Conservation (phyloP, 2,329 filamentous ascomycete genomes). For the Epichloe baconii region DNA sequence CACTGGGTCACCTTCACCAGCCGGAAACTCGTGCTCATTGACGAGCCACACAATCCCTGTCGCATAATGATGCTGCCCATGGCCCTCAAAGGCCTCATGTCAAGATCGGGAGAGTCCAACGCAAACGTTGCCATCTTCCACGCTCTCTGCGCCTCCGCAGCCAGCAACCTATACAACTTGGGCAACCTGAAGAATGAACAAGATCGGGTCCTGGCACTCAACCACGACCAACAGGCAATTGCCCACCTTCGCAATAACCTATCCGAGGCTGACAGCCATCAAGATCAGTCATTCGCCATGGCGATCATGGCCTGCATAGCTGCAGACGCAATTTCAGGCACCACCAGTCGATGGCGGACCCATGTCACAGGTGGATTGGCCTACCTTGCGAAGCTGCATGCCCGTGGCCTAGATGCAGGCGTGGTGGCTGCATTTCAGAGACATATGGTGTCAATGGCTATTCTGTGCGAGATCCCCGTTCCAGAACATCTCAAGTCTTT, state of each 20-base stretch:
- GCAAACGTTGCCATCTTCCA: constrained; percentile 13
- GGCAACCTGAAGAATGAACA: constrained; percentile 11
- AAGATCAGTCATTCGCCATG: constrained; percentile 26
- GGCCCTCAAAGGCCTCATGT: constrained; percentile 12
- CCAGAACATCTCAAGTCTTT: constrained; percentile 9
- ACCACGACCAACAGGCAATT: constrained; percentile 13
- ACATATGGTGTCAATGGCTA: constrained; percentile 14
- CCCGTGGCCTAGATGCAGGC: constrained; percentile 6
- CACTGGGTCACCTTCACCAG: constrained; percentile 16
- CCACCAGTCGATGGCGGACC: constrained; percentile 11
- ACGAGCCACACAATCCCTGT: constrained; percentile 14
- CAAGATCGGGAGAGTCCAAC: constrained; percentile 8
- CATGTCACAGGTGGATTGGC: constrained; percentile 13
- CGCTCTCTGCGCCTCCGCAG: constrained; percentile 24
- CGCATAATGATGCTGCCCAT: constrained; percentile 15
- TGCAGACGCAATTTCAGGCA: constrained; percentile 14
- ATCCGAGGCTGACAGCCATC: constrained; percentile 9
- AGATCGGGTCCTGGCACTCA: constrained; percentile 10
- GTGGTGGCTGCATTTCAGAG: constrained; percentile 9
- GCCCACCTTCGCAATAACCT: constrained; percentile 12
- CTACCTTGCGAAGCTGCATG: constrained; percentile 9
- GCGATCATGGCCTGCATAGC: constrained; percentile 24
- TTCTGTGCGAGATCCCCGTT: constrained; percentile 11
- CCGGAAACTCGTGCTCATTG: constrained; percentile 12
- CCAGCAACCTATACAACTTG: constrained; percentile 27